A percentile compares a stretch with the other conserved stretches of the same genome.
Conservation (phyloP, 139 green algal genomes). For the Auxenochlorella pyrenoidosa region DNA sequence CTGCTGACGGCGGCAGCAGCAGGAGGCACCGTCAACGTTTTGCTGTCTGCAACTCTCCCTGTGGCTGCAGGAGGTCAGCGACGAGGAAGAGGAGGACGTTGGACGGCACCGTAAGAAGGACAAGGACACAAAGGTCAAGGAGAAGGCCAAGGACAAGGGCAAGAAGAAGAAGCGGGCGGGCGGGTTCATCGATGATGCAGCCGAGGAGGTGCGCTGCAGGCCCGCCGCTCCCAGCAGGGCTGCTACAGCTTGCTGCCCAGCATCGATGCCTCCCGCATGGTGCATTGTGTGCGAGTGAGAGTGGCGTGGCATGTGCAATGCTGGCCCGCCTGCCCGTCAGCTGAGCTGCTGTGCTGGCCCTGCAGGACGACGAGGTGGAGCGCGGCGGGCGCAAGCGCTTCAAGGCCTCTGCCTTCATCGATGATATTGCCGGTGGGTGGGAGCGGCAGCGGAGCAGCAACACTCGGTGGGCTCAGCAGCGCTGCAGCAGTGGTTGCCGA, state of each 20-base stretch:
- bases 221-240: neutral
- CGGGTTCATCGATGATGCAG: conserved; percentile 63
- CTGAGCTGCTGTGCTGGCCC: neutral
- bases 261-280: neutral
- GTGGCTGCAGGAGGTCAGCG: conserved; percentile 16
- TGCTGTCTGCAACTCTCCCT: neutral
- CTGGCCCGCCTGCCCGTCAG: too few relatives aligned
- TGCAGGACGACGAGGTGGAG: neutral
- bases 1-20: too few relatives aligned
- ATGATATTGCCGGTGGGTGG: conserved; percentile 83
- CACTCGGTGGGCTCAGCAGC: neutral
- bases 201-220: conserved; percentile 49
- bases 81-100: conserved; percentile 49
- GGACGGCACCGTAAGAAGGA: conserved; percentile 28
- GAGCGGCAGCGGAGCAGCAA: neutral
- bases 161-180: conserved; percentile 40
- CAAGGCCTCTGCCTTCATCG: conserved; percentile 62
- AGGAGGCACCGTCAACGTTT: too few relatives aligned
- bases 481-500: neutral
- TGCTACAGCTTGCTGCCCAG: neutral
- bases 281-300: too few relatives aligned
- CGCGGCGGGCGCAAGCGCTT: conserved; percentile 16
- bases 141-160: conserved; percentile 28
- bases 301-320: too few relatives aligned
- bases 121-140: neutral